Conservation (phyloP, 148 eudicot species). For the Chenopodium suecicum region DNA sequence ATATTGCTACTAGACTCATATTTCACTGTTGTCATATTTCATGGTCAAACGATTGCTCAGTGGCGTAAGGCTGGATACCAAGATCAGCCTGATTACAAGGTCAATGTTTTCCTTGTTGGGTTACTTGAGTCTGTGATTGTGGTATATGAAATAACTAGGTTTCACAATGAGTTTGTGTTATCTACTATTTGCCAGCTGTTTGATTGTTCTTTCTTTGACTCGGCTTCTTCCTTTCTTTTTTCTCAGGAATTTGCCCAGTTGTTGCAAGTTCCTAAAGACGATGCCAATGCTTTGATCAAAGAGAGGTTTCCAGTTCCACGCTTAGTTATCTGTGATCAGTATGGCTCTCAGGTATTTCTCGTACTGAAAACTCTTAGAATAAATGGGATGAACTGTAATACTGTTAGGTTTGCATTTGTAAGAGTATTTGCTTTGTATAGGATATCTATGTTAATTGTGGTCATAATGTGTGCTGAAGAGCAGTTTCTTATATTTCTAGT, state of each 20-base stretch:
- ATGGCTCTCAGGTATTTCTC: constrained; percentile 87
- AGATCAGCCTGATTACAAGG: constrained; percentile 82
- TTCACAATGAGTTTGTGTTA: background rate
- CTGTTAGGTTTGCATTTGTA: no score
- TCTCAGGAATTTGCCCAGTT: constrained; percentile 77
- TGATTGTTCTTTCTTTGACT: background rate
- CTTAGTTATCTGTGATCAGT: constrained; percentile 88
- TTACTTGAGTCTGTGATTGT: background rate
- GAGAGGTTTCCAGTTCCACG: constrained; percentile 96
- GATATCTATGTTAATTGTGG: background rate
- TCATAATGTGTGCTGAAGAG: background rate
- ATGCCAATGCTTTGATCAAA: constrained; percentile 61
- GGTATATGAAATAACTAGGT: background rate
- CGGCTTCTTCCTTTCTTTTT: background rate
- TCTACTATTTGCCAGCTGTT: background rate
- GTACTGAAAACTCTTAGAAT: background rate
- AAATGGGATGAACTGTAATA: background rate
- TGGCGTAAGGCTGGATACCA: constrained; percentile 98
- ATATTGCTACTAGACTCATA: constrained; percentile 85
- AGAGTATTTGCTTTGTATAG: background rate
- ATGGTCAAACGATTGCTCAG: constrained; percentile 86
- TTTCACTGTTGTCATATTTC: constrained; percentile 89
- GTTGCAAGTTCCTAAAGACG: constrained; percentile 84
- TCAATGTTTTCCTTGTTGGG: constrained; percentile 20
- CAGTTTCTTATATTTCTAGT: background rate